These are phyloP conservation scores for Leccinum truebloodii DNA, from an alignment of 768 basidiomycete species.

Conservation along the genomic window DNA sequence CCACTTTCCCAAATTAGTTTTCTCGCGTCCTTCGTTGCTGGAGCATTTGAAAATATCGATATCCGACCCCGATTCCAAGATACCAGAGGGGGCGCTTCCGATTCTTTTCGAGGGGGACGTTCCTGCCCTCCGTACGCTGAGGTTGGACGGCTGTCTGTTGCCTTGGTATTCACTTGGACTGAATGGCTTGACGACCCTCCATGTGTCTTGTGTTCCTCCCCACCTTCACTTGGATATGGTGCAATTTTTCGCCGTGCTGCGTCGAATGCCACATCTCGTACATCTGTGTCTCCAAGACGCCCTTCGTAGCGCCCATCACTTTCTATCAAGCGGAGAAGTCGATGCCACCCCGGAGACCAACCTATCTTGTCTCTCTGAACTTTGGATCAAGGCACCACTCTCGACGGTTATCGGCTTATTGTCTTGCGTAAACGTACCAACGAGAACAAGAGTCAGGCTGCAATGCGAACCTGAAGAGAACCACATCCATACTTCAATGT, in stretches of 20 bases:
- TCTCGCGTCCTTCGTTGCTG: not conserved
- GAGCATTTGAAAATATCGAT: not conserved
- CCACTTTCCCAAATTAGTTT: not conserved
- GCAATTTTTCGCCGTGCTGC: slow-evolving; percentile 35
- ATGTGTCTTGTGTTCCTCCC: slow-evolving; percentile 26
- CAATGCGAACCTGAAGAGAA: not conserved
- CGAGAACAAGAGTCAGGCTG: not conserved
- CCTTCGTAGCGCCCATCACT: slow-evolving; percentile 17
- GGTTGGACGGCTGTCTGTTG: not conserved
- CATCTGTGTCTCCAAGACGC: slow-evolving; percentile 35
- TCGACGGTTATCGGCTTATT: slow-evolving; percentile 10
- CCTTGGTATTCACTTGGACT: not conserved
- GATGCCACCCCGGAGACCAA: not conserved
- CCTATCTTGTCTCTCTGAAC: slow-evolving; percentile 6
- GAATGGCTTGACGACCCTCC: slow-evolving; percentile 36
- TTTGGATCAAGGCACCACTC: slow-evolving; percentile 8
- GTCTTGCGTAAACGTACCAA: slow-evolving; percentile 6
- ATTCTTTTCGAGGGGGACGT: slow-evolving; percentile 1
- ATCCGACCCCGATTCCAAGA: not conserved
- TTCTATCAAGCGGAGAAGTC: not conserved
- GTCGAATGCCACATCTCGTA: slow-evolving; percentile 35
- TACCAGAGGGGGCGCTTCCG: not conserved
- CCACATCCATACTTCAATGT: not conserved
- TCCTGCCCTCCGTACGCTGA: slow-evolving; percentile 3
- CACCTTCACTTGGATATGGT: slow-evolving; percentile 25